These are phyloP conservation scores for Fusarium concolor DNA, from an alignment of 2,329 filamentous ascomycete species.

Conservation along the genomic window DNA sequence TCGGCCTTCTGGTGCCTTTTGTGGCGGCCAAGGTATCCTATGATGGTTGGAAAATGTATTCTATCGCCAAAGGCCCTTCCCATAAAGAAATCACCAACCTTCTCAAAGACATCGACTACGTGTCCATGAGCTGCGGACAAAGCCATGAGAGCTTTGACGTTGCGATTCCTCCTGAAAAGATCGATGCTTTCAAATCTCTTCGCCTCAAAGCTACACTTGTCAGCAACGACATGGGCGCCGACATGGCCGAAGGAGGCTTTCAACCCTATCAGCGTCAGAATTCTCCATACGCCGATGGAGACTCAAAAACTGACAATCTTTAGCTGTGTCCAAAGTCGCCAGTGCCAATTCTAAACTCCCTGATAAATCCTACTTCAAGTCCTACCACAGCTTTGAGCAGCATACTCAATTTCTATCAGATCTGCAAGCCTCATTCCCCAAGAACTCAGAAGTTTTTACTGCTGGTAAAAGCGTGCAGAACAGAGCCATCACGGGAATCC, in stretches of 20 bases:
- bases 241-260: constrained; percentile 38
- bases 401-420: constrained; percentile 62
- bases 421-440: constrained; percentile 56
- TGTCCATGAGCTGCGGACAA: constrained; percentile 45
- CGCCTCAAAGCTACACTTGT: constrained; percentile 39
- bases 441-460: constrained; percentile 61
- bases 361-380: constrained; percentile 59
- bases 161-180: constrained; percentile 41
- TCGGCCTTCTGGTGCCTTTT: constrained; percentile 27
- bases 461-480: constrained; percentile 61
- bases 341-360: constrained; percentile 5
- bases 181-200: constrained; percentile 39
- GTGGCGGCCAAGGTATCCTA: constrained; percentile 39
- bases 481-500: constrained; percentile 69
- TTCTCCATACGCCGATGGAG: rapidly evolving
- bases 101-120: constrained; percentile 34
- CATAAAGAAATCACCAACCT: constrained; percentile 26
- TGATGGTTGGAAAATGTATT: constrained; percentile 45
- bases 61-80: constrained; percentile 35
- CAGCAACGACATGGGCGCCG: constrained; percentile 42
- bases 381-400: constrained; percentile 64
- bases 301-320: rapidly evolving
- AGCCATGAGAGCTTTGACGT: constrained; percentile 41
- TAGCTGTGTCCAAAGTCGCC: constrained; percentile 13
- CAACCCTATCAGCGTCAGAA: constrained; percentile 27